Evolutionary conservation across 23 red algal genomes (phyloP).

Genomic region (Cyanidium caldarium): DNA sequence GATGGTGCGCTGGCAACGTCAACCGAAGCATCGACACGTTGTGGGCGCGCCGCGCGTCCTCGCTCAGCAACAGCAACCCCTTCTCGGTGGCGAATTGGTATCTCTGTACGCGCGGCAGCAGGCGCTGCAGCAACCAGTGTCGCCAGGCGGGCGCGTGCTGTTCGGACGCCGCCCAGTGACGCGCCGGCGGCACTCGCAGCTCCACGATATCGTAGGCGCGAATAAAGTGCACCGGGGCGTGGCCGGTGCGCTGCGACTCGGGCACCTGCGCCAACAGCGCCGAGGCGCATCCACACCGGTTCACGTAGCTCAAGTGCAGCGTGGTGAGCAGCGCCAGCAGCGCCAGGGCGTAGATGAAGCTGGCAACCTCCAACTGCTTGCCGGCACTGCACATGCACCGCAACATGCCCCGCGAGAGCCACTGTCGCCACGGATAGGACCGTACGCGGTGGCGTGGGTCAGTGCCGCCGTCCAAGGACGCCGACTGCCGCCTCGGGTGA

Average conservation of each 20-base stretch:
- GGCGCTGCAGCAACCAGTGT: background rate
- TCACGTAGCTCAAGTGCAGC: slow-evolving; percentile 51
- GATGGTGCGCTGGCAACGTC: slow-evolving; percentile 8
- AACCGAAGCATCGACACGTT: slow-evolving; percentile 33
- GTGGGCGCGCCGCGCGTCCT: slow-evolving; percentile 9
- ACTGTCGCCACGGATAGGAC: too few species aligned
- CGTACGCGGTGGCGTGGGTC: too few species aligned
- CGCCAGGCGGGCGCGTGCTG: background rate
- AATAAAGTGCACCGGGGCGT: background rate
- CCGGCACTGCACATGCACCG: too few species aligned
- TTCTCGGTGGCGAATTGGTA: slow-evolving; percentile 66
- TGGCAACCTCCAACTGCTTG: slow-evolving; percentile 11
- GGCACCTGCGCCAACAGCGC: slow-evolving; percentile 8
- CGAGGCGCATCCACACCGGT: slow-evolving; percentile 26
- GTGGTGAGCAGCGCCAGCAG: slow-evolving; percentile 29
- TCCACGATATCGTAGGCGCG: slow-evolving; percentile 8
- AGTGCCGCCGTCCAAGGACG: too few species aligned
- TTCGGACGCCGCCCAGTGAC: background rate
- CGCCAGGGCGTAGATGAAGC: slow-evolving; percentile 27
- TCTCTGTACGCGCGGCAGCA: background rate
- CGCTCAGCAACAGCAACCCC: slow-evolving; percentile 49
- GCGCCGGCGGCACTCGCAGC: background rate
- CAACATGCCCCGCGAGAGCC: too few species aligned
- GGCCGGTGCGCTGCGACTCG: background rate
- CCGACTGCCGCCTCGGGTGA: too few species aligned